A percentile compares a stretch with the other conserved stretches of the same genome.
These are phyloP conservation scores for Kodamaea suecica DNA, from an alignment of 1,139 yeast genomes.

Conservation along the genomic window DNA sequence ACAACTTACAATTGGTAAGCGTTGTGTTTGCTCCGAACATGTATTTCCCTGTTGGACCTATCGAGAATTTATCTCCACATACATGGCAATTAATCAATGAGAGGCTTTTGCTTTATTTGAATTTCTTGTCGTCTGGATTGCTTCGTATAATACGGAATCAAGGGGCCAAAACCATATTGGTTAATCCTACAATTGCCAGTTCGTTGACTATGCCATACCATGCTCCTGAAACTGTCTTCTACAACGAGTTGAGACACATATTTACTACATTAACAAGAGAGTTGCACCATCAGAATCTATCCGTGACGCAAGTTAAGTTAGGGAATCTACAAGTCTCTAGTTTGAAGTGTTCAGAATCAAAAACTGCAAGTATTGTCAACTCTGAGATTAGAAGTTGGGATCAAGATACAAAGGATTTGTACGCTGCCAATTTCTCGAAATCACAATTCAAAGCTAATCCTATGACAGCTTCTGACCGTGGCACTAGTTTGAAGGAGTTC, in stretches of 20 bases:
- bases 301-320: constrained; percentile 44
- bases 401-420: constrained; percentile 34
- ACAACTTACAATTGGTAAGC: constrained; percentile 51
- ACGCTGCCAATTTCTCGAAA: constrained; percentile 33
- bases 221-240: constrained; percentile 46
- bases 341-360: constrained; percentile 22
- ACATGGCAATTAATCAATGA: constrained; percentile 54
- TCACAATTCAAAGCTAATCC: constrained; percentile 36
- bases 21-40: constrained; percentile 63
- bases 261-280: constrained; percentile 43
- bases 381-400: constrained; percentile 45
- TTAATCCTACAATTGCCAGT: constrained; percentile 45
- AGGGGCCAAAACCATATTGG: constrained; percentile 41
- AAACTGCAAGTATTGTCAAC: constrained; percentile 31
- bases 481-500: constrained; percentile 44
- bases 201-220: constrained; percentile 46
- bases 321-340: constrained; percentile 47
- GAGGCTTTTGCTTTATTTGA: constrained; percentile 45
- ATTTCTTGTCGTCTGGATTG: constrained; percentile 55
- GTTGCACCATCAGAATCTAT: constrained; percentile 37
- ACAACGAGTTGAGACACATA: constrained; percentile 33
- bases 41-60: constrained; percentile 66
- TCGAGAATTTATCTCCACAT: constrained; percentile 52
- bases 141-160: constrained; percentile 52
- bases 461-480: constrained; percentile 32